These are phyloP conservation scores for Nymphaea colorata DNA, from an alignment of 164 flowering plant genomes.

Conservation along the genomic window DNA sequence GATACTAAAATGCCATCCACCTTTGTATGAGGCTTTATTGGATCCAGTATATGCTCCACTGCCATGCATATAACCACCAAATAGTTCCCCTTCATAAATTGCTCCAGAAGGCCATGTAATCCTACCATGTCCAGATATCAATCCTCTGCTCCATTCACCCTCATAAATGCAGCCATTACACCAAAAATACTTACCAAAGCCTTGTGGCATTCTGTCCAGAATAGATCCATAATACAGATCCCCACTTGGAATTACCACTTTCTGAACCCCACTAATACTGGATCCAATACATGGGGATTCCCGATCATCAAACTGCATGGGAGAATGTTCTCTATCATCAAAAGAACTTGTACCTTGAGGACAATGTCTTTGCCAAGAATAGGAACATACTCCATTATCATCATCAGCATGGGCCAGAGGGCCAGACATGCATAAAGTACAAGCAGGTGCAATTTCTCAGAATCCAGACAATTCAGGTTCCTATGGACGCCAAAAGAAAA, in stretches of 20 bases:
- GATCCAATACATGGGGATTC: not conserved
- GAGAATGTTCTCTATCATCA: not conserved
- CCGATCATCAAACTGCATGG: not conserved
- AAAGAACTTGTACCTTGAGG: not conserved
- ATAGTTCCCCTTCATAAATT: slow-evolving; percentile 69
- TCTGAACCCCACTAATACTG: not conserved
- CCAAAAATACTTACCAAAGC: slow-evolving; percentile 76
- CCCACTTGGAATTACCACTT: slow-evolving; percentile 45
- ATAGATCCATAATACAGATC: slow-evolving; percentile 56
- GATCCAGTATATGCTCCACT: slow-evolving; percentile 34
- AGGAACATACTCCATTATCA: not conserved
- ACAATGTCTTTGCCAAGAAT: not conserved
- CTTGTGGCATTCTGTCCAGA: slow-evolving; percentile 55
- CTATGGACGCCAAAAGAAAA: not conserved
- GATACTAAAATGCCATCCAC: slow-evolving; percentile 73
- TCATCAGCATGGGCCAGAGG: not conserved
- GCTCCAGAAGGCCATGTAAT: slow-evolving; percentile 64
- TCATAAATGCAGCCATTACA: slow-evolving; percentile 64
- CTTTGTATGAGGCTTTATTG: slow-evolving; percentile 50
- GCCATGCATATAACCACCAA: slow-evolving; percentile 77
- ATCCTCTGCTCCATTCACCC: slow-evolving; percentile 83
- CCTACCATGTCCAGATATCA: slow-evolving; percentile 68
- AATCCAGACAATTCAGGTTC: not conserved
- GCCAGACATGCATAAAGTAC: not conserved
- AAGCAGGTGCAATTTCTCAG: not conserved